phyloP scores from a whole-genome alignment of 1,284 basidiomycete genomes.

The Exobasidium cylindrosporum region DNA sequence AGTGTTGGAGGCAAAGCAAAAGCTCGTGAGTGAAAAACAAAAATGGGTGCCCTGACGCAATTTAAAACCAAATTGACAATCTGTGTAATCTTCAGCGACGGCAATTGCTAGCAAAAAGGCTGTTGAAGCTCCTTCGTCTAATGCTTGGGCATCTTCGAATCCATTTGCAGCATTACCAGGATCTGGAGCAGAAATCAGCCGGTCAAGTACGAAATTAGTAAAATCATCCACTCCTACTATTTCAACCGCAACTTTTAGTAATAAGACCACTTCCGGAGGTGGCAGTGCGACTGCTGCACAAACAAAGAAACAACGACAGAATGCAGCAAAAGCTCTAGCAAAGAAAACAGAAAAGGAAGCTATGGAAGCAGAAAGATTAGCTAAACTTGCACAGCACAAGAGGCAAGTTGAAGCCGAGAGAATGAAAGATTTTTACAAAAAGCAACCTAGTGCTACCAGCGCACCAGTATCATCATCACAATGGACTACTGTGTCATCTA shows the following conservation, averaged over 20 bases:
- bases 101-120: not conserved
- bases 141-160: conserved; percentile 8
- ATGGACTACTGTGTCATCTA: not conserved
- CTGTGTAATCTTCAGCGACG: not conserved
- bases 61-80: too few relatives aligned
- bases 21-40: not conserved
- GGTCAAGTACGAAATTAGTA: not conserved
- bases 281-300: not conserved
- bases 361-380: not conserved
- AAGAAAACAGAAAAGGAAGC: conserved; percentile 5
- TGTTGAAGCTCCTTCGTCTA: not conserved
- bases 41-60: too few relatives aligned
- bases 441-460: not conserved
- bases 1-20: conserved; percentile 1
- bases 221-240: not conserved
- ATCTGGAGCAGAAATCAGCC: not conserved
- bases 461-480: not conserved
- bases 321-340: conserved; percentile 1
- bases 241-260: not conserved
- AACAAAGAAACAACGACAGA: conserved; percentile 8
- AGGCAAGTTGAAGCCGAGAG: conserved; percentile 6
- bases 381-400: conserved; percentile 5
- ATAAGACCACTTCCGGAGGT: not conserved
- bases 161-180: conserved; percentile 2
- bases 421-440: not conserved